Conservation (phyloP, 1,284 basidiomycete genomes). For the Heliocybe sulcata region DNA sequence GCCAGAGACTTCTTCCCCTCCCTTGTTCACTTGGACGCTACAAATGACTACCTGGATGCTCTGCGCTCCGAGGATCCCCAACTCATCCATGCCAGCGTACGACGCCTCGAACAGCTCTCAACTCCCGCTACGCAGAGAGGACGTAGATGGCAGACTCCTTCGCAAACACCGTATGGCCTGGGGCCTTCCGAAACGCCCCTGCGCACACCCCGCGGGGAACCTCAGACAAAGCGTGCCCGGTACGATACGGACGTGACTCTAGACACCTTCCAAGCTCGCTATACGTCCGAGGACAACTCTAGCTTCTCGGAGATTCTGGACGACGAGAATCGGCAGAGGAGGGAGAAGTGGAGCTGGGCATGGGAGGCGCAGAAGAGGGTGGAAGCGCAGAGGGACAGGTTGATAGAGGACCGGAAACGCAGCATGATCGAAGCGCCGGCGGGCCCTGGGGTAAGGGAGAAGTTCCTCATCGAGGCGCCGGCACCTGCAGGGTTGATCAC, state of each 20-base stretch:
- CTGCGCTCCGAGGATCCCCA: conserved; percentile 65
- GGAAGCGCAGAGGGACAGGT: conserved; percentile 52
- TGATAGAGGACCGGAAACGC: conserved; percentile 58
- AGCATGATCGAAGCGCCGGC: conserved; percentile 62
- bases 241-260: conserved; percentile 60
- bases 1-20: conserved; percentile 97
- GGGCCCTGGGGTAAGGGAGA: conserved; percentile 58
- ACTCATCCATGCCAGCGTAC: conserved; percentile 67
- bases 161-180: conserved; percentile 56
- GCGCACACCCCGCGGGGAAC: conserved; percentile 31
- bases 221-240: conserved; percentile 44
- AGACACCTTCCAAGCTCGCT: conserved; percentile 82
- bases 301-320: conserved; percentile 89
- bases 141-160: conserved; percentile 44
- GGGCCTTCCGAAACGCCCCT: conserved; percentile 64
- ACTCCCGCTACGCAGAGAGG: conserved; percentile 39
- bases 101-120: conserved; percentile 58
- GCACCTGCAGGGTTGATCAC: conserved; percentile 46
- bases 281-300: conserved; percentile 93
- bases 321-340: conserved; percentile 76
- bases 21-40: conserved; percentile 80
- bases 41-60: conserved; percentile 80
- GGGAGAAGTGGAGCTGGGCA: conserved; percentile 82
- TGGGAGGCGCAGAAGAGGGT: conserved; percentile 84
- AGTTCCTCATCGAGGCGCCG: conserved; percentile 55